Evolutionary conservation across 441 rosid genomes (phyloP).

Genomic region (Macaranga tanarius): DNA sequence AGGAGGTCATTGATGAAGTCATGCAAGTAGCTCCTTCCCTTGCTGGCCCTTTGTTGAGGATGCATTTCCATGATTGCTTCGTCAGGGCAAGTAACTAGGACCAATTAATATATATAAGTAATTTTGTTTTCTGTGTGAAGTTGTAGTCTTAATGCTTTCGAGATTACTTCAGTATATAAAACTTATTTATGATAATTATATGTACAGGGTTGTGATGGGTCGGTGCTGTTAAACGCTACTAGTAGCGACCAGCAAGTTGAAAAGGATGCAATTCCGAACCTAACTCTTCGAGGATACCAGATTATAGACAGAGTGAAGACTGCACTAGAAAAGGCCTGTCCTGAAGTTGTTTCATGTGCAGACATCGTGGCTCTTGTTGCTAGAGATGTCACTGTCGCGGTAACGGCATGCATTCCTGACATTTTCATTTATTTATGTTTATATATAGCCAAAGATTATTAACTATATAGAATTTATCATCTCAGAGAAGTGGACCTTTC

Average conservation of each 20-base stretch:
- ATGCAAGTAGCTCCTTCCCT: conserved; percentile 44
- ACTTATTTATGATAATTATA: not conserved
- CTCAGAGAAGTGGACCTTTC: conserved; percentile 53
- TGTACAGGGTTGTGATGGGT: conserved; percentile 62
- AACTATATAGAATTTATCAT: not conserved
- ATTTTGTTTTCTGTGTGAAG: too few relatives aligned
- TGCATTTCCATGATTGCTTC: conserved; percentile 71
- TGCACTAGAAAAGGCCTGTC: conserved; percentile 54
- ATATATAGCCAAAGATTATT: not conserved
- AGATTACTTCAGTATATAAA: too few relatives aligned
- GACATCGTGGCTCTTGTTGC: conserved; percentile 55
- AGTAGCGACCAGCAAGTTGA: conserved; percentile 33
- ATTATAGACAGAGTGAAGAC: conserved; percentile 47
- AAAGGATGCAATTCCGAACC: conserved; percentile 45
- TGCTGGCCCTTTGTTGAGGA: conserved; percentile 53
- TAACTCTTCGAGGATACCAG: conserved; percentile 47
- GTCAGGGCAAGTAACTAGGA: conserved; percentile 38
- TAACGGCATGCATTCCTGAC: conserved; percentile 2
- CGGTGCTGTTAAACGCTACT: conserved; percentile 45
- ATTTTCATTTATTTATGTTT: not conserved
- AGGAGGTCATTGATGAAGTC: conserved; percentile 31
- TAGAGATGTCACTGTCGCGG: conserved; percentile 49
- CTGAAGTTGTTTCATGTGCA: conserved; percentile 54
- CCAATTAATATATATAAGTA: not conserved
- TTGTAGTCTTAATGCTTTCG: too few relatives aligned